A percentile compares a stretch with the other conserved stretches of the same genome.
These are phyloP conservation scores for Moricandia arvensis DNA, from an alignment of 345 rosid genomes.

Conservation along the genomic window DNA sequence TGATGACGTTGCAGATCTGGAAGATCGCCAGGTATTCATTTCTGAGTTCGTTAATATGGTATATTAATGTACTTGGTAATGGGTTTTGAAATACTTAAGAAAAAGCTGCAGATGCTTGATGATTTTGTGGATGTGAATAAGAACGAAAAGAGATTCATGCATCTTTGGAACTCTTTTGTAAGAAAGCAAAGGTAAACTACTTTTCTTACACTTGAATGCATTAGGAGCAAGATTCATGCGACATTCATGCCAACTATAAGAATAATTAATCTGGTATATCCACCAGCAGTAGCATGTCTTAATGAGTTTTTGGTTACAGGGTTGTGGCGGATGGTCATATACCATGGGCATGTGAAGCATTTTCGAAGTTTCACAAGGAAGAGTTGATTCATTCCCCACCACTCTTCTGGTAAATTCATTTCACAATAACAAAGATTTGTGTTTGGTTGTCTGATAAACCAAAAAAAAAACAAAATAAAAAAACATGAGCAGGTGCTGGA, in stretches of 20 bases:
- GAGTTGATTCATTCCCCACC: slow-evolving; percentile 47
- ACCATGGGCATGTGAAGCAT: slow-evolving; percentile 91
- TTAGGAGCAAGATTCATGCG: neutral
- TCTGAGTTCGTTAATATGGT: neutral
- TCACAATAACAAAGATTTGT: neutral
- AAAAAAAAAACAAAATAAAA: neutral
- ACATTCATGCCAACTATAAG: neutral
- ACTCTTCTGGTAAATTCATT: slow-evolving; percentile 53
- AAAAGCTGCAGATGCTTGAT: slow-evolving; percentile 88
- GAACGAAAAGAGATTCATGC: slow-evolving; percentile 86
- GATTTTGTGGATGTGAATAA: slow-evolving; percentile 95
- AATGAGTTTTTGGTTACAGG: slow-evolving; percentile 41
- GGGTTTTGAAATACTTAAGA: neutral
- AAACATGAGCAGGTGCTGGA: slow-evolving; percentile 68
- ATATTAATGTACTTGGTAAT: slow-evolving; percentile 18
- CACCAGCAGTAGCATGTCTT: neutral
- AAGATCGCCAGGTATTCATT: slow-evolving; percentile 79
- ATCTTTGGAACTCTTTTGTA: slow-evolving; percentile 91
- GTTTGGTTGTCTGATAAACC: neutral
- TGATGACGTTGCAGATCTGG: slow-evolving; percentile 72
- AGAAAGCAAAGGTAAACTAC: slow-evolving; percentile 65
- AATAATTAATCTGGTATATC: neutral
- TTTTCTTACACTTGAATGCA: neutral
- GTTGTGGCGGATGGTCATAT: slow-evolving; percentile 86
- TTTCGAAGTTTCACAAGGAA: slow-evolving; percentile 50